Evolutionary conservation across 441 rosid species (phyloP).

Genomic region (Euphorbia corollata): DNA sequence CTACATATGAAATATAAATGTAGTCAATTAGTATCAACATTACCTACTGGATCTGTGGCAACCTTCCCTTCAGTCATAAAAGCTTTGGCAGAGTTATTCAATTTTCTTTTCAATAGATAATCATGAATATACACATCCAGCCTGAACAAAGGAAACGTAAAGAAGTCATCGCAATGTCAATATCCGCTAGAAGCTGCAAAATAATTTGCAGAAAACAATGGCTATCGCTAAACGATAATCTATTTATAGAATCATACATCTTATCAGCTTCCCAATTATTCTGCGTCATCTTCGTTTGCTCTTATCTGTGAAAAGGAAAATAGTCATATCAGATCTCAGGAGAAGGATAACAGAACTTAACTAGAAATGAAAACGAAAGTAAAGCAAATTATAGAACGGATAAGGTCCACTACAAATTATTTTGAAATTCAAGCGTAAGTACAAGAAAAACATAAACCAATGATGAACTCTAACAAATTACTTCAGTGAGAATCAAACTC

Average conservation of each 20-base stretch:
- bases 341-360: not conserved
- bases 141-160: conserved; percentile 25
- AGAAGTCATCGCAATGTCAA: conserved; percentile 8
- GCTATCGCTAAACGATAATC: not conserved
- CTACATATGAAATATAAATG: not conserved
- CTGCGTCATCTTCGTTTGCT: conserved; percentile 39
- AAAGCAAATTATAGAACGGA: not conserved
- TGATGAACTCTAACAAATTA: not conserved
- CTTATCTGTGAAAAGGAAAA: conserved; percentile 16
- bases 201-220: not conserved
- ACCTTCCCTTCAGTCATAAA: conserved; percentile 73
- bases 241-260: conserved; percentile 31
- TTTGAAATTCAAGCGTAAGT: not conserved
- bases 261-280: conserved; percentile 70
- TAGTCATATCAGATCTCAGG: conserved; percentile 19
- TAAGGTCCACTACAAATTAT: not conserved
- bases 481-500: not conserved
- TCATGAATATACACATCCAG: conserved; percentile 75
- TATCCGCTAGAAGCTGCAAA: not conserved
- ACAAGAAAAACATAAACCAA: not conserved
- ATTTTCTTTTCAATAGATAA: conserved; percentile 61
- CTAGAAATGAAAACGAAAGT: not conserved
- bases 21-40: conserved; percentile 17
- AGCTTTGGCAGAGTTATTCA: conserved; percentile 59
- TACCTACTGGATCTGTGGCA: conserved; percentile 74